phyloP scores from a whole-genome alignment of 495 filamentous ascomycete species.

The Xylaria flabelliformis region DNA sequence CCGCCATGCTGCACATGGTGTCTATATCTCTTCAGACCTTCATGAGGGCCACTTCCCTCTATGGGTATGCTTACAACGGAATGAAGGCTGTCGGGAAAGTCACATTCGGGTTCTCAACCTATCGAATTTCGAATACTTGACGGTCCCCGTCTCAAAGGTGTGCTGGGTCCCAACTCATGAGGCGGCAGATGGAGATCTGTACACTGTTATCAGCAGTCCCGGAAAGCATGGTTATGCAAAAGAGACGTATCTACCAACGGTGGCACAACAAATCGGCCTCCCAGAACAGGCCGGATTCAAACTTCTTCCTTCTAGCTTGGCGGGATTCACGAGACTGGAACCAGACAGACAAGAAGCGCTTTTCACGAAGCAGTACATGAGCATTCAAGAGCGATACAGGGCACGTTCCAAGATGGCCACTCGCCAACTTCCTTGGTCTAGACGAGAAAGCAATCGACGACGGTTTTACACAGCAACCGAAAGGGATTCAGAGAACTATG shows the following conservation, averaged over 20 bases:
- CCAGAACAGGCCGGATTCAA: slow-evolving; percentile 25
- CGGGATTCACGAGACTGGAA: slow-evolving; percentile 6
- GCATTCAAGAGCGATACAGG: neutral
- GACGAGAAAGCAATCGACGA: neutral
- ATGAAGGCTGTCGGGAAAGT: neutral
- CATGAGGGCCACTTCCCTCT: slow-evolving; percentile 26
- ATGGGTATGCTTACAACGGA: slow-evolving; percentile 32
- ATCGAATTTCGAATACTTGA: slow-evolving; percentile 30
- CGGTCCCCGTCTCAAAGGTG: slow-evolving; percentile 32
- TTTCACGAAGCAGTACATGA: slow-evolving; percentile 31
- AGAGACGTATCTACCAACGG: slow-evolving; percentile 4
- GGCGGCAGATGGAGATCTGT: slow-evolving; percentile 35
- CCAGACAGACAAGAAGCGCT: slow-evolving; percentile 23
- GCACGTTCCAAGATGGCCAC: neutral
- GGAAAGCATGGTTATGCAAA: slow-evolving; percentile 26
- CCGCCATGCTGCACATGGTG: slow-evolving; percentile 35
- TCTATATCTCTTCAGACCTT: slow-evolving; percentile 34
- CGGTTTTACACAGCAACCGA: neutral
- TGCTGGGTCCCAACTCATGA: slow-evolving; percentile 43
- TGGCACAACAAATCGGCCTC: slow-evolving; percentile 28
- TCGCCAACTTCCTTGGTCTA: neutral
- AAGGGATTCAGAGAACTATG: neutral
- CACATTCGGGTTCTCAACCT: slow-evolving; percentile 41
- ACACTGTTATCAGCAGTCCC: slow-evolving; percentile 40
- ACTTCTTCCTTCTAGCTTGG: neutral